phyloP scores from a whole-genome alignment of 371 early-diverging fungal genomes.

The Batrachochytrium dendrobatidis region DNA sequence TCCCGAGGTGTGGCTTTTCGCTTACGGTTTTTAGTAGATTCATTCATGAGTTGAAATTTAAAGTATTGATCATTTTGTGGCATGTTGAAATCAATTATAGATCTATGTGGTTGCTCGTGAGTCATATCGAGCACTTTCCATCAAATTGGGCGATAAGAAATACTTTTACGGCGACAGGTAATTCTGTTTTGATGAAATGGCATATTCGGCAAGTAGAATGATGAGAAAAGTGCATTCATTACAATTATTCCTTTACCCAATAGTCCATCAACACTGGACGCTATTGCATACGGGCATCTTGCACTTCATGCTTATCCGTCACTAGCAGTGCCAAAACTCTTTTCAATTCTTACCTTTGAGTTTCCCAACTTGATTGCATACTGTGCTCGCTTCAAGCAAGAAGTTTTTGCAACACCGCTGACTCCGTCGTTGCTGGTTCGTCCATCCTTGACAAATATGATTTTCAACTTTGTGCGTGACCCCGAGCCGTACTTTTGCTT shows the following conservation, averaged over 20 bases:
- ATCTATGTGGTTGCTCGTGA: slow-evolving; percentile 31
- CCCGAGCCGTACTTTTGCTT: slow-evolving; percentile 5
- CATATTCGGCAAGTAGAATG: too few relatives aligned
- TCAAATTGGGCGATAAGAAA: slow-evolving; percentile 29
- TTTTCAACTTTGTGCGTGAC: slow-evolving; percentile 12
- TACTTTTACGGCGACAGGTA: slow-evolving; percentile 30
- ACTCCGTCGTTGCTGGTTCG: slow-evolving; percentile 4
- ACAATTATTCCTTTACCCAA: neutral
- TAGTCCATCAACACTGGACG: slow-evolving; percentile 34
- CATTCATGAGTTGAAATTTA: neutral
- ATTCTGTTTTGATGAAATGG: too few relatives aligned
- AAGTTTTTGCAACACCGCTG: slow-evolving; percentile 3
- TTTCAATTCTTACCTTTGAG: slow-evolving; percentile 34
- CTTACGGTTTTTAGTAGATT: neutral
- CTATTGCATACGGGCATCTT: slow-evolving; percentile 34
- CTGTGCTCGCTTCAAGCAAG: slow-evolving; percentile 21
- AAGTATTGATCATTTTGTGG: too few relatives aligned
- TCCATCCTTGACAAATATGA: slow-evolving; percentile 9
- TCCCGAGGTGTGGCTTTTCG: slow-evolving; percentile 9
- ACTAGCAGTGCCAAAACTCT: slow-evolving; percentile 28
- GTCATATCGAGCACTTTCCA: slow-evolving; percentile 22
- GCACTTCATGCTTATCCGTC: slow-evolving; percentile 30
- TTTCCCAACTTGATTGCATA: slow-evolving; percentile 38
- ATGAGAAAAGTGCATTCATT: too few relatives aligned
- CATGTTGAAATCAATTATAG: too few relatives aligned